phyloP scores from a whole-genome alignment of 768 basidiomycete genomes.

The Galerina sulciceps region DNA sequence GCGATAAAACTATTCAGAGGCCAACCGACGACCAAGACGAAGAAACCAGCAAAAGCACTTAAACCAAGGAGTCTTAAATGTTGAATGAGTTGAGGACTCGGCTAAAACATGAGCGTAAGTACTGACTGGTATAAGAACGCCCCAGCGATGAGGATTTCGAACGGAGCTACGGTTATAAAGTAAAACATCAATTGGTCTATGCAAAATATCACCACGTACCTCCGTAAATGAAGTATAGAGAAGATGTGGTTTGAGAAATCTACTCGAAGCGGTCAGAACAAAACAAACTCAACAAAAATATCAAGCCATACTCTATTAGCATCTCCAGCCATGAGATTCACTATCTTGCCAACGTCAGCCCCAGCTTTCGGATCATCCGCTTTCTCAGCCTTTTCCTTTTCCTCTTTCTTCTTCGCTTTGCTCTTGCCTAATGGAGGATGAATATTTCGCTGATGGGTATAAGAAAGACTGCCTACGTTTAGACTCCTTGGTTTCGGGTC shows the following conservation, averaged over 20 bases:
- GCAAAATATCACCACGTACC: constrained; percentile 36
- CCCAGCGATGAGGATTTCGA: constrained; percentile 77
- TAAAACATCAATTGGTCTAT: constrained; percentile 7
- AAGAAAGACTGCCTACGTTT: constrained; percentile 18
- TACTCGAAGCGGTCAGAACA: constrained; percentile 14
- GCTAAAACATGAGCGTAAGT: background rate
- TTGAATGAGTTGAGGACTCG: background rate
- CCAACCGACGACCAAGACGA: constrained; percentile 67
- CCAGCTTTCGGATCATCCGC: constrained; percentile 69
- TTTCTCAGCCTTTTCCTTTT: constrained; percentile 42
- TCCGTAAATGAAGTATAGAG: constrained; percentile 70
- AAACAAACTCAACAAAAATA: background rate
- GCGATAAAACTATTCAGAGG: constrained; percentile 75
- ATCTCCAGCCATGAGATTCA: constrained; percentile 87
- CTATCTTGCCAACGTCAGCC: constrained; percentile 89
- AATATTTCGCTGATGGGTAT: background rate
- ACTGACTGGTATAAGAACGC: constrained; percentile 78
- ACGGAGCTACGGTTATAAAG: constrained; percentile 50
- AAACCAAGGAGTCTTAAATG: constrained; percentile 57
- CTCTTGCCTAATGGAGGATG: constrained; percentile 25
- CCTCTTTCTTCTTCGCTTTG: constrained; percentile 38
- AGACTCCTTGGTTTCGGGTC: constrained; percentile 16
- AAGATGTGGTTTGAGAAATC: constrained; percentile 58
- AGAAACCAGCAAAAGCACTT: constrained; percentile 78
- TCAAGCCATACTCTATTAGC: constrained; percentile 52